Base-by-base conservation (phyloP, 257 asterid species). In the Solanum corneliomulleri region DNA sequence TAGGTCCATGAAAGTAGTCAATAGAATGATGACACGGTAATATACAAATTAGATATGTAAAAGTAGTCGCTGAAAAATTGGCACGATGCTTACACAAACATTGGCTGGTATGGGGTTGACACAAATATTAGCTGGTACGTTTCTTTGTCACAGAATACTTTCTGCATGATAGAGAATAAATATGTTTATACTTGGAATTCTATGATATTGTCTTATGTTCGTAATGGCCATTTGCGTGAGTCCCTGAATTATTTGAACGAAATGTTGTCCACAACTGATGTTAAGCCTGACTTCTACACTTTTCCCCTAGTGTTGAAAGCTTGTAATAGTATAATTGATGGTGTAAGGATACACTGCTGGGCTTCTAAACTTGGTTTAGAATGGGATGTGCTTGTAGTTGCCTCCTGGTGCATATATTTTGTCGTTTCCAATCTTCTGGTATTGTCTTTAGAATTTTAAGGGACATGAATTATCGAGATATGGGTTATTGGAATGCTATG, bases 401-500 rank as follows among this genome's bases (percentile, higher is more conserved):
- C 99, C 91, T 91, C 98, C 6, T 92, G 95, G 97, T 96, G 86
- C 95, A 95, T 89, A 92, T 96, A 97, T 96, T 95, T 85, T 94
- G 94, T 47, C 96, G 98, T 58, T 96, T 96, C 86, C 96, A 94
- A 8, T 86, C 84, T 86, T 77, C 89, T 80, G 86, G 7, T 56
- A 70, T 90, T 78, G 98, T 98, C 33, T 90, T 90, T 87, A 68
- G 78, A 37, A 91, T 96, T 84, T 96, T 95, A 86, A 89, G 90
- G 82, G 90, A 89, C 64, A 96, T 96, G 99, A 98, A 98, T 27
- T 90, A 52, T 72, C 93, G 98, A 71, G 99, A 96, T 91, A 91
- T 89, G 88, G 98, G 98, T 77, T 96, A 98, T 88, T 96, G 99
- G 98, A 96, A 96, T 91, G 93, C 99, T 86, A 89, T 94, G 88